Evolutionary conservation across 352 stramenopile species (phyloP).

Genomic region (Globisporangium takayamanum): DNA sequence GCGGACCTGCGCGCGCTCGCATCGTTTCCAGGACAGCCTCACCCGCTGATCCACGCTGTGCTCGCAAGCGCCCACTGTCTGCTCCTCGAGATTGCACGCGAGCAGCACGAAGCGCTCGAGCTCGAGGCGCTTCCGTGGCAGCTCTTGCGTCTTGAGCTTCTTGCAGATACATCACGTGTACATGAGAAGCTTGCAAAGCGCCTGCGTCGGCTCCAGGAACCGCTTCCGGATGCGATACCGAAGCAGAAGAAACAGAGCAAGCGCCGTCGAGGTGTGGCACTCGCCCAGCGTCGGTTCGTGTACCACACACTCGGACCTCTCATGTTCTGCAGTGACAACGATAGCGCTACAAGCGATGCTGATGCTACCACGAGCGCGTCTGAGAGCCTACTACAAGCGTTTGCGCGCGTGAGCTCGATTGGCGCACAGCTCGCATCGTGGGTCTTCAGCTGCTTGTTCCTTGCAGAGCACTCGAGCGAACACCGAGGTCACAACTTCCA

Average conservation of each 20-base stretch:
- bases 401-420: conserved; percentile 38
- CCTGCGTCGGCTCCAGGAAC: conserved; percentile 23
- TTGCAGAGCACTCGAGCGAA: not conserved
- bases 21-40: conserved; percentile 32
- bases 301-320: conserved; percentile 19
- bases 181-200: conserved; percentile 37
- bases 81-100: conserved; percentile 27
- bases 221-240: not conserved
- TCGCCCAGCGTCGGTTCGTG: conserved; percentile 34
- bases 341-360: not conserved
- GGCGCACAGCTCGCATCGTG: conserved; percentile 40
- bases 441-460: conserved; percentile 31
- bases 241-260: not conserved
- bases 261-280: conserved; percentile 8
- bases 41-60: conserved; percentile 32
- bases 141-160: conserved; percentile 46
- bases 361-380: not conserved
- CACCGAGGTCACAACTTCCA: not conserved
- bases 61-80: conserved; percentile 32
- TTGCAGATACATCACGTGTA: conserved; percentile 21
- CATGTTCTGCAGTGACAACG: conserved; percentile 8
- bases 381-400: conserved; percentile 2
- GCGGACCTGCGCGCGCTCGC: conserved; percentile 38
- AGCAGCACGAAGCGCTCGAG: conserved; percentile 3
- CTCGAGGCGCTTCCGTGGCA: conserved; percentile 37